Evolutionary conservation across 1,284 basidiomycete species (phyloP).

Genomic region (Agaricales sp.): DNA sequence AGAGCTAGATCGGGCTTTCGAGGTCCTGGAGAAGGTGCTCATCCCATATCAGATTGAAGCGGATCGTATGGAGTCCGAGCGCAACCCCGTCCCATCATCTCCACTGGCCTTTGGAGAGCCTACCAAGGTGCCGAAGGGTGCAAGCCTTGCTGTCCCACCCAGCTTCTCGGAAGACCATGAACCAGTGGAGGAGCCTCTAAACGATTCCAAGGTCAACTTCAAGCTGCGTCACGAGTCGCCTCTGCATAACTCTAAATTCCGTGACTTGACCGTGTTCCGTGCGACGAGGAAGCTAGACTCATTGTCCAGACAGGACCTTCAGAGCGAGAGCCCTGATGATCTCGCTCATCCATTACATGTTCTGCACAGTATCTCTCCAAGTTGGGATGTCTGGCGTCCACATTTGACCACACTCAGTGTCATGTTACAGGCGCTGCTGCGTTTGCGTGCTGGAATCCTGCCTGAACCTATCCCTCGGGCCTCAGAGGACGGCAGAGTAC

Average conservation of each 20-base stretch:
- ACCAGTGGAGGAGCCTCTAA: conserved; percentile 8
- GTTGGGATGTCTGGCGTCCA: conserved; percentile 58
- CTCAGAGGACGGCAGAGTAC: conserved; percentile 11
- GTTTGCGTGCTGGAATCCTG: conserved; percentile 39
- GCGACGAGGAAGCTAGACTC: conserved; percentile 12
- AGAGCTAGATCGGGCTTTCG: conserved; percentile 74
- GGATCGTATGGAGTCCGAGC: conserved; percentile 14
- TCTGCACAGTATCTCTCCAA: conserved; percentile 50
- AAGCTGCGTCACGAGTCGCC: conserved; percentile 21
- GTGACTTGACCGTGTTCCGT: conserved; percentile 20
- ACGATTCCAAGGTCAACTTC: background rate
- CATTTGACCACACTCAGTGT: conserved; percentile 38
- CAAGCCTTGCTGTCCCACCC: conserved; percentile 21
- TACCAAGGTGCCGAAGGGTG: conserved; percentile 9
- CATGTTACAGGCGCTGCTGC: conserved; percentile 32
- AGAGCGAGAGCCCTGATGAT: conserved; percentile 20
- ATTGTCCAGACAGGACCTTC: conserved; percentile 9
- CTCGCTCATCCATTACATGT: conserved; percentile 49
- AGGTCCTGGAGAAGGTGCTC: conserved; percentile 74
- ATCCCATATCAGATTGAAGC: conserved; percentile 44
- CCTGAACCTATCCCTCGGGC: conserved; percentile 28
- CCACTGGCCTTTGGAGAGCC: conserved; percentile 34
- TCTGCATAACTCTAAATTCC: conserved; percentile 36
- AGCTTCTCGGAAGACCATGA: conserved; percentile 19
- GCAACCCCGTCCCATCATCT: conserved; percentile 29